phyloP scores from a whole-genome alignment of 345 rosid genomes.

The Pugionium cornutum region DNA sequence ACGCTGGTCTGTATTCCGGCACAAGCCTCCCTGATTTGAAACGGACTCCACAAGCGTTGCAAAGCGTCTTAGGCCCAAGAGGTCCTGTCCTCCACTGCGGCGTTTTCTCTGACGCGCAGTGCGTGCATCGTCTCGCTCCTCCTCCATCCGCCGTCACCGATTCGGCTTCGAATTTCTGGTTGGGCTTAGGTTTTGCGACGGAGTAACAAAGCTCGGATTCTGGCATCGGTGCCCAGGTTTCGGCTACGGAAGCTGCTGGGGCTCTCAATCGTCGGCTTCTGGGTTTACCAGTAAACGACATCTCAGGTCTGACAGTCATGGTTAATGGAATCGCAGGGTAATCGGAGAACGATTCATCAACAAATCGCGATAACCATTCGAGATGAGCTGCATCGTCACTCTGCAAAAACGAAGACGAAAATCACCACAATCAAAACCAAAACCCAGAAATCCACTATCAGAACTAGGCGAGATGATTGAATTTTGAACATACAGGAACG shows the following conservation, averaged over 20 bases:
- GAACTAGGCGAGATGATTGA: background rate
- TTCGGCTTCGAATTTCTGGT: slow-evolving; percentile 16
- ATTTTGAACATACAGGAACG: slow-evolving; percentile 50
- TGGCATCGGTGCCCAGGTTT: slow-evolving; percentile 43
- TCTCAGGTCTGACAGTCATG: slow-evolving; percentile 41
- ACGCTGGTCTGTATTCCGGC: slow-evolving; percentile 80
- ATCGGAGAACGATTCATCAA: slow-evolving; percentile 68
- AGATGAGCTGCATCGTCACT: slow-evolving; percentile 83
- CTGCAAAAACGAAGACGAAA: slow-evolving; percentile 38
- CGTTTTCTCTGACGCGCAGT: slow-evolving; percentile 81
- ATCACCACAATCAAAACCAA: background rate
- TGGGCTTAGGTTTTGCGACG: slow-evolving; percentile 33
- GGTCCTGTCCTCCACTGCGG: slow-evolving; percentile 93
- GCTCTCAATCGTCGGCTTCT: slow-evolving; percentile 57
- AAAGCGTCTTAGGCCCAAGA: slow-evolving; percentile 71
- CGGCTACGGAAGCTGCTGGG: slow-evolving; percentile 19
- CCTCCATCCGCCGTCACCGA: slow-evolving; percentile 44
- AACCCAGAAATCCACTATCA: background rate
- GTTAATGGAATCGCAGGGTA: slow-evolving; percentile 50
- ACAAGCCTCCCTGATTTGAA: slow-evolving; percentile 77
- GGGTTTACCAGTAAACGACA: slow-evolving; percentile 46
- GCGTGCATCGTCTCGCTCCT: slow-evolving; percentile 58
- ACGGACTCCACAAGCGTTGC: slow-evolving; percentile 82
- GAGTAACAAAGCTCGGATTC: slow-evolving; percentile 38
- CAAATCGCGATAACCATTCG: slow-evolving; percentile 79